phyloP scores from a whole-genome alignment of 202 grass and related monocot species.

The Setaria viridis region DNA sequence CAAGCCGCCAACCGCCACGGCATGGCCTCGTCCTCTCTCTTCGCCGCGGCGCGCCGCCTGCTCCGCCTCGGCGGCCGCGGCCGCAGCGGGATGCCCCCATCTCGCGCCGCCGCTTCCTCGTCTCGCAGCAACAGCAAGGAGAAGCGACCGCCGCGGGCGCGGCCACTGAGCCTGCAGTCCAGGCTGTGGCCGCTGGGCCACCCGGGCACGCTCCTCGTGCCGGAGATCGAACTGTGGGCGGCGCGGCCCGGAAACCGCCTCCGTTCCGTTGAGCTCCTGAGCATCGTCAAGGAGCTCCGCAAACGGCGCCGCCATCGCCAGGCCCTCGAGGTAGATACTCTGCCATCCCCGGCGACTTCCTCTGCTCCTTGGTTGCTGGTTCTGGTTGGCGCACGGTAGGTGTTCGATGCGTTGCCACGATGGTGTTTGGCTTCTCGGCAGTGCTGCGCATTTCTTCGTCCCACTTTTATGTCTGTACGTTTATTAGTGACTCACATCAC shows the following conservation, averaged over 20 bases:
- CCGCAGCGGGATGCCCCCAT: neutral
- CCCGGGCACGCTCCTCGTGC: conserved; percentile 64
- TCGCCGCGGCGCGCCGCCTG: conserved; percentile 49
- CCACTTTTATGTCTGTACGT: neutral
- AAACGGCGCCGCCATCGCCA: conserved; percentile 68
- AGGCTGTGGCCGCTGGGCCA: conserved; percentile 75
- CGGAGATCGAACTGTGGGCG: conserved; percentile 76
- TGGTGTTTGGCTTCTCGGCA: neutral
- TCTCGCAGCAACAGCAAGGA: conserved; percentile 31
- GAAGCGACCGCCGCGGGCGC: conserved; percentile 2
- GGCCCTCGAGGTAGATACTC: conserved; percentile 85
- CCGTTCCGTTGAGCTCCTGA: conserved; percentile 61
- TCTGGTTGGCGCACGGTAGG: conserved; percentile 11
- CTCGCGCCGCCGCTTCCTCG: neutral
- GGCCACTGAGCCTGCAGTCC: conserved; percentile 53
- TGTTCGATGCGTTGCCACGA: conserved; percentile 16
- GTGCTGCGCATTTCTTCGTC: neutral
- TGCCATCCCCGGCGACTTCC: neutral
- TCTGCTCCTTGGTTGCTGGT: neutral
- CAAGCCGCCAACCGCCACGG: neutral
- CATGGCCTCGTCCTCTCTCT: conserved; percentile 48
- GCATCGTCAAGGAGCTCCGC: conserved; percentile 65
- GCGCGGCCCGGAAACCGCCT: conserved; percentile 51
- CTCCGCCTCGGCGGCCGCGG: conserved; percentile 45
- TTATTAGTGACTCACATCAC: neutral